Percentiles rank a stretch among this genome's conserved stretches.
These are phyloP conservation scores for Aspergillus thermomutatus DNA, from an alignment of 2,329 filamentous ascomycete genomes.

Conservation along the genomic window DNA sequence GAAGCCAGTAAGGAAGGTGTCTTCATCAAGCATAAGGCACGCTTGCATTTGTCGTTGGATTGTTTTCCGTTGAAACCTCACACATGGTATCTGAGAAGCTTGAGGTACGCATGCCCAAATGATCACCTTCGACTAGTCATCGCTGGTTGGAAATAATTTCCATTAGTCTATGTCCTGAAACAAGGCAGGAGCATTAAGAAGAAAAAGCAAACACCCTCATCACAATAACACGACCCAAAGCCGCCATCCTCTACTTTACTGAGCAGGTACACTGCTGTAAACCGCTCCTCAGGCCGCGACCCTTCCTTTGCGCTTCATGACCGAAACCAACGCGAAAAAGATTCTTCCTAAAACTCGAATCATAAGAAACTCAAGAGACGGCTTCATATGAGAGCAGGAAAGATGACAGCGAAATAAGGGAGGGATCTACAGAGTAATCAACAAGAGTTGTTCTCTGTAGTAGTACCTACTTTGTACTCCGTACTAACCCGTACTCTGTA, in stretches of 20 bases:
- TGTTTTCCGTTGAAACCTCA: neutral
- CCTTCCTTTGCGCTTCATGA: too few relatives aligned
- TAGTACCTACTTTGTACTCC: too few relatives aligned
- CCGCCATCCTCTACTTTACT: too few relatives aligned
- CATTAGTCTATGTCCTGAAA: neutral
- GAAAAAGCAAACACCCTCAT: neutral
- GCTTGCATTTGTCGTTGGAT: neutral
- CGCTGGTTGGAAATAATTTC: neutral
- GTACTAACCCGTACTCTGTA: neutral
- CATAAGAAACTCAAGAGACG: too few relatives aligned
- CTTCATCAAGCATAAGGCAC: neutral
- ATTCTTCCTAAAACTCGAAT: too few relatives aligned
- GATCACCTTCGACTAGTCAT: neutral
- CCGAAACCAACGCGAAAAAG: too few relatives aligned
- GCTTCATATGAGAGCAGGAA: too few relatives aligned
- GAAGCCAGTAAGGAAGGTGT: neutral
- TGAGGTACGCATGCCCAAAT: neutral
- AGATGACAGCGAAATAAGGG: too few relatives aligned
- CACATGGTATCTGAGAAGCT: neutral
- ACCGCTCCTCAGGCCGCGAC: too few relatives aligned
- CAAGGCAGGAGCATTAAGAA: neutral
- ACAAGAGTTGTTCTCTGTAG: too few relatives aligned
- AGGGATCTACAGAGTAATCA: neutral
- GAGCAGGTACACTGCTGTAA: too few relatives aligned
- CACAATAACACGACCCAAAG: neutral